Percentiles rank a stretch among this genome's conserved stretches.
Evolutionary conservation across 148 eudicot genomes (phyloP).

Genomic region (Camellia lanceoleosa): DNA sequence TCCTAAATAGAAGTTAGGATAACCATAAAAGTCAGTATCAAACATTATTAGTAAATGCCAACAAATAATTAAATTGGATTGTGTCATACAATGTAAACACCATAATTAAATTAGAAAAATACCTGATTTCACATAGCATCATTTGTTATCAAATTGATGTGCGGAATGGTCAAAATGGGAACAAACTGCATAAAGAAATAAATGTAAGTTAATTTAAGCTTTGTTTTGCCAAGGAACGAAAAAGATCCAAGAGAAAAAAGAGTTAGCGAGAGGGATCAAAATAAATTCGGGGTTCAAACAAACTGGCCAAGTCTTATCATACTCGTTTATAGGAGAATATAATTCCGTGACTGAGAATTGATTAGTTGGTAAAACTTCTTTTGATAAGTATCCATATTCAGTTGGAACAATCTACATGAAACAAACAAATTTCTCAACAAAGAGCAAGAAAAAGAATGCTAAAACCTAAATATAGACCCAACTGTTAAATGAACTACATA

Average conservation of each 20-base stretch:
- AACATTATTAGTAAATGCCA: no score
- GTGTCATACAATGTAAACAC: no score
- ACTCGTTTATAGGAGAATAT: conserved; percentile 81
- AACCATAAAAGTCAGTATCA: no score
- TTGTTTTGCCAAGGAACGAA: background rate
- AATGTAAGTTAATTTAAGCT: no score
- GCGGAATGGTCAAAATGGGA: no score
- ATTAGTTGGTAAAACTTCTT: conserved; percentile 86
- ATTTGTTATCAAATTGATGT: no score
- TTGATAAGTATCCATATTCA: conserved; percentile 76
- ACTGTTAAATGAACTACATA: conserved; percentile 12
- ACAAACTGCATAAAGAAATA: no score
- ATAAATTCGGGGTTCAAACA: conserved; percentile 17
- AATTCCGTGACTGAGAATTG: conserved; percentile 97
- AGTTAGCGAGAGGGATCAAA: background rate
- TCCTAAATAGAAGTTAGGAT: no score
- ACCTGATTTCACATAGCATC: no score
- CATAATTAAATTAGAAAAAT: no score
- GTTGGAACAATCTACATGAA: conserved; percentile 85
- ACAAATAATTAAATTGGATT: no score
- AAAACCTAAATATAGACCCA: background rate
- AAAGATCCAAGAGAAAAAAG: conserved; percentile 4
- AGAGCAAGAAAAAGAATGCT: conserved; percentile 8
- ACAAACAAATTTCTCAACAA: conserved; percentile 19
- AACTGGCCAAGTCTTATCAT: conserved; percentile 94